phyloP scores from a whole-genome alignment of 2,329 filamentous ascomycete species.

The Grosmannia huntii region DNA sequence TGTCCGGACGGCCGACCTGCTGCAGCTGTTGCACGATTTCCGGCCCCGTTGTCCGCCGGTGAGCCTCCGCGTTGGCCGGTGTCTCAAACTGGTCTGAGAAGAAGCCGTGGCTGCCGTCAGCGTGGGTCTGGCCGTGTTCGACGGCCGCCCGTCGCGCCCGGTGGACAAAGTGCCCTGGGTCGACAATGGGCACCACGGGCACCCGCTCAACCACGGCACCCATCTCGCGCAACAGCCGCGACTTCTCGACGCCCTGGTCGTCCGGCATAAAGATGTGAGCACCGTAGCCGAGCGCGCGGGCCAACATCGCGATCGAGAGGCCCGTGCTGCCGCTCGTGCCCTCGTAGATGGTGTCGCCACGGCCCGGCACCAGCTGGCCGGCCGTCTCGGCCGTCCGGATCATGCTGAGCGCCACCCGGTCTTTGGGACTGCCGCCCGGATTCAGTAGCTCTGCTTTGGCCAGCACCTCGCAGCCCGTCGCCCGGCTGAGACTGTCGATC shows the following conservation, averaged over 20 bases:
- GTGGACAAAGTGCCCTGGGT: slow-evolving; percentile 89
- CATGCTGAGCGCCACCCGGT: slow-evolving; percentile 84
- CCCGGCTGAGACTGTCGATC: slow-evolving; percentile 73
- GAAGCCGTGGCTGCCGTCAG: slow-evolving; percentile 61
- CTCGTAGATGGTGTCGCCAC: slow-evolving; percentile 92
- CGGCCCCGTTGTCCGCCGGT: slow-evolving; percentile 71
- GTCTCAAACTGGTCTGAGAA: slow-evolving; percentile 97
- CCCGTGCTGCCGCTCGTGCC: slow-evolving; percentile 94
- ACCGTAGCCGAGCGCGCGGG: slow-evolving; percentile 75
- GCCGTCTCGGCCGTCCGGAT: slow-evolving; percentile 69
- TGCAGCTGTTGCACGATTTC: slow-evolving; percentile 73
- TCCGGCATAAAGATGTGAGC: slow-evolving; percentile 97
- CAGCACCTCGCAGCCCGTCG: slow-evolving; percentile 78
- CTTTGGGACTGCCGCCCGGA: slow-evolving; percentile 87
- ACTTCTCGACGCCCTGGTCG: slow-evolving; percentile 82
- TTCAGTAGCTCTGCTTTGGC: slow-evolving; percentile 96
- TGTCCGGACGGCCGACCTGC: slow-evolving; percentile 9
- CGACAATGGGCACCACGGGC: slow-evolving; percentile 83
- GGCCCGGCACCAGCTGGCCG: slow-evolving; percentile 62
- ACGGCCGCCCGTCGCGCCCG: slow-evolving; percentile 63
- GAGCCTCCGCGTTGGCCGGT: slow-evolving; percentile 74
- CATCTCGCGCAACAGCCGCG: slow-evolving; percentile 73
- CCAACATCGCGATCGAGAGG: slow-evolving; percentile 83
- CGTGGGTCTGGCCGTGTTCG: slow-evolving; percentile 50
- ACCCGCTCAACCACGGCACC: slow-evolving; percentile 90